These are phyloP conservation scores for Pezicula neosporulosa DNA, from an alignment of 2,329 filamentous ascomycete genomes.

Conservation along the genomic window DNA sequence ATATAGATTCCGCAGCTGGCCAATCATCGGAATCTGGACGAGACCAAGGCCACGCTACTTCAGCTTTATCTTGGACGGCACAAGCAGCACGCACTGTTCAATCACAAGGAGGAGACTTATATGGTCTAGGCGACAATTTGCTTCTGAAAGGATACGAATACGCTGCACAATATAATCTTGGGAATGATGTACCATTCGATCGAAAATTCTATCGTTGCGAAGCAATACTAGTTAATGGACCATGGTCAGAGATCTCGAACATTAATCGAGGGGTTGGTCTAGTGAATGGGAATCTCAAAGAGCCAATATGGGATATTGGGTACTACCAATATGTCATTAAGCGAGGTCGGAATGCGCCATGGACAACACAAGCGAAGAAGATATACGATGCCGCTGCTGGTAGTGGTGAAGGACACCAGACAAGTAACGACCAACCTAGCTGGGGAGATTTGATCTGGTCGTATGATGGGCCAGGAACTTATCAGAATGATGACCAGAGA, in stretches of 20 bases:
- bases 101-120: conserved; percentile 34
- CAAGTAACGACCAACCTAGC: conserved; percentile 20
- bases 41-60: conserved; percentile 32
- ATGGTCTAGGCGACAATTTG: conserved; percentile 26
- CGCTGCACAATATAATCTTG: conserved; percentile 35
- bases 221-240: conserved; percentile 35
- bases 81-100: conserved; percentile 30
- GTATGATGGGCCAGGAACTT: conserved; percentile 14
- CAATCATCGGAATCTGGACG: conserved; percentile 34
- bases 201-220: conserved; percentile 35
- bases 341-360: conserved; percentile 12
- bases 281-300: neutral
- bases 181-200: conserved; percentile 31
- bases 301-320: conserved; percentile 17
- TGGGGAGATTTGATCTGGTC: conserved; percentile 30
- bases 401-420: neutral
- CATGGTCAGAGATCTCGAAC: conserved; percentile 30
- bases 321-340: conserved; percentile 32
- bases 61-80: conserved; percentile 32
- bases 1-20: conserved; percentile 29
- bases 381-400: conserved; percentile 5
- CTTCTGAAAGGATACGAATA: conserved; percentile 35
- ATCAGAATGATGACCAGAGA: conserved; percentile 14
- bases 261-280: conserved; percentile 20
- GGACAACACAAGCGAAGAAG: conserved; percentile 14